Evolutionary conservation across 2,329 filamentous ascomycete species (phyloP), one percentile per base, ranked within the genome.

Genomic region (Metarhizium brunneum): DNA sequence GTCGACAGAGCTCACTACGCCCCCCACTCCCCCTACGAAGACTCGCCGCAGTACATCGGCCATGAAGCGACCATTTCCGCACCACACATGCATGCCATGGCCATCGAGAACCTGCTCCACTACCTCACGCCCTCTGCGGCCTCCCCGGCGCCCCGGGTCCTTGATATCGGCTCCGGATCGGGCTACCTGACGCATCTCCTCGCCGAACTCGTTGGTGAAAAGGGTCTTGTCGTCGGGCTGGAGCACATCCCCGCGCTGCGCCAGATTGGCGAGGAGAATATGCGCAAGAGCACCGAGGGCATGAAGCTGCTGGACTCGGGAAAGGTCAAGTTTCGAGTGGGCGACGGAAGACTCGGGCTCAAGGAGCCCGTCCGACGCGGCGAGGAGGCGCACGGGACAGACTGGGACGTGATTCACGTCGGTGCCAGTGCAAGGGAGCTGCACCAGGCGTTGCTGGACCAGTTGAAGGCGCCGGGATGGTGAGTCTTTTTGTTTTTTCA

Each of bases 331-430:
- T 95, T 95, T 65, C 77, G 92, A 1, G 77, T 83, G 0, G 91
- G 84, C 0, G 92, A 96, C 72, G 88, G 87, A 1, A 71, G 88
- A 5, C 77, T 81, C 59, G 87, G 87, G 1, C 86, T 81, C 54
- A 65, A 76, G 2, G 80, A 78, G 62, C 62, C 65, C 11, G 59
- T 66, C 1, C 64, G 71, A 56, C 72, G 64, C 64, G 81, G 73
- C 2, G 69, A 71, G 48, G 77, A 76, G 6, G 76, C 76, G 55
- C 72, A 75, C 13, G 77, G 73, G 58, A 72, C 69, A 35, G 79
- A 84, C 0, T 99, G 92, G 78, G 90, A 97, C 77, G 92, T 88
- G 2, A 97, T 99, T 57, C 94, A 97, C 68, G 94, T 97, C 2
- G 94, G 94, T 0, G 94, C 94, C 0, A 88, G 90, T 7, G 92